Base-by-base conservation (phyloP, 176 grass and related monocot species). In the Eragrostis nindensis region DNA sequence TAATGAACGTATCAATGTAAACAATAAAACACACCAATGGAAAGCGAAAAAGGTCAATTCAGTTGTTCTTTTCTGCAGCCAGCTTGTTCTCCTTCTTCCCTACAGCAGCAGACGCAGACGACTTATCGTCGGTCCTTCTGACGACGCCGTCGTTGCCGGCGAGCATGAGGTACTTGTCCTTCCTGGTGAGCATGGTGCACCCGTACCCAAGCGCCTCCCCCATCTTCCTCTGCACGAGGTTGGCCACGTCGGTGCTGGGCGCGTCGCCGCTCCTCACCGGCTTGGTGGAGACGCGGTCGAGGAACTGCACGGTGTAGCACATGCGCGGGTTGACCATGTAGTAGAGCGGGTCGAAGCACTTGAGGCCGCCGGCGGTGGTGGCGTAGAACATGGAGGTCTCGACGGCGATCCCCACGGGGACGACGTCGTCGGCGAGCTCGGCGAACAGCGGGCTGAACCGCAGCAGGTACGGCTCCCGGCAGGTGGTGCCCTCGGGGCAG, bases 131-230 rank as follows among this genome's bases (percentile, higher is more conserved):
- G 4, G 62, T 59, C 0, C 19, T n/a, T n/a, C n/a, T 12, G 78
- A 93, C 84, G 38, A 84, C 2, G 49, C 94, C 94, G 17, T 97
- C 94, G 77, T 93, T 93, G 6, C 84, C 94, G 11, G 89, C 91
- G 7, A 97, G 89, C 83, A 93, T 89, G 69, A 87, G 80, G 74
- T 97, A 97, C 81, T 93, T 97, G 36, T 93, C 91, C 87, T 83
- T 97, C 78, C 94, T 87, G 11, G 94, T 94, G 26, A 97, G 76
- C 71, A 83, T 86, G 19, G 94, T 94, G 75, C 89, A 97, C 0
- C 71, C 62, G 9, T 87, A 97, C 0, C 94, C 91, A 1, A 97
- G 70, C 25, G 91, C 94, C 0, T 73, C 71, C 17, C 89, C 91
- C 47, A 97, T 91, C 79, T 78, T 44, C 16, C 19, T 69, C 86